Evolutionary conservation across 768 basidiomycete species (phyloP), one percentile per base, ranked within the genome.

Genomic region (Cyclocybe cylindracea): DNA sequence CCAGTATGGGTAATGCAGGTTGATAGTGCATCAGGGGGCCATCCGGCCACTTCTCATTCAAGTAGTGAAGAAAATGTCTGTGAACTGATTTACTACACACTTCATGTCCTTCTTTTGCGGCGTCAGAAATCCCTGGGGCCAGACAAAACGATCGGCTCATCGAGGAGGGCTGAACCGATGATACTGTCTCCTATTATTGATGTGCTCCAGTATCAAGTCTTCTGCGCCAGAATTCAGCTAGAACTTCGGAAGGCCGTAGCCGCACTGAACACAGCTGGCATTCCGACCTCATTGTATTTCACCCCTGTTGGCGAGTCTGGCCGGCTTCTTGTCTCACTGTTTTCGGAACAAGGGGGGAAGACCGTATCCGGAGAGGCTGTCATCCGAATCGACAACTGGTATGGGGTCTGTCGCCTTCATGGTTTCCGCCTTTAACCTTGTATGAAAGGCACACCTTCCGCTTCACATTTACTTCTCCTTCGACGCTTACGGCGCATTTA

Each of bases 101-200:
- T 92, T 7, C 82, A 83, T 55, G 77, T 84, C 8, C 79, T 91
- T 19, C 74, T 92, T 0, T 67, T 90, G 18, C 79, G 83, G 11
- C 68, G 78, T 50, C 90, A 91, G 66, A 66, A 71, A 8, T 63
- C 70, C 48, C 63, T 73, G 32, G 87, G 83, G 60, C 51, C 53
- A 38, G 69, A 72, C 39, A 69, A 73, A 31, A 57, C 62, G 31
- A 59, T 56, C n/a, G 66, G 61, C 24, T 24, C 51, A 29, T 41
- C 39, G 24, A 41, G 53, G 18, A 11, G 18, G 13, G 5, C 4
- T 4, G 45, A 53, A 34, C 31, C 38, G 11, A 73, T 75, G 2
- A 66, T 92, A 35, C 76, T 94, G 11, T 87, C 85, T 37, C 88
- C 88, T 0, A 73, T 92, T 55, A 85, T 92, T 54, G 89, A 92